Evolutionary conservation across 495 filamentous ascomycete species (phyloP).

Genomic region (Talaromyces borbonicus): DNA sequence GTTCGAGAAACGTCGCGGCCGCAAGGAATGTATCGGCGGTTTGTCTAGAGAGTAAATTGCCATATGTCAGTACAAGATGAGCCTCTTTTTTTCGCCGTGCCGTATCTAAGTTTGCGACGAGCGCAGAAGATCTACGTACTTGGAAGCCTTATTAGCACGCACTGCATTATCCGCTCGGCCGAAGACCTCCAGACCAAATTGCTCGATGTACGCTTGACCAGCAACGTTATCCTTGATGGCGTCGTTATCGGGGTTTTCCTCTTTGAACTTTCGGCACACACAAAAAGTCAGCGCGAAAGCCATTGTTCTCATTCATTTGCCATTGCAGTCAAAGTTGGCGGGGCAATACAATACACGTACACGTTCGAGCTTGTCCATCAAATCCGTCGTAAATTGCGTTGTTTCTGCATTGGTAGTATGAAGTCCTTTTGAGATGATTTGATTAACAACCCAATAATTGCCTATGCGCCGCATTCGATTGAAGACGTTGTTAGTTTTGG

Average conservation of each 20-base stretch:
- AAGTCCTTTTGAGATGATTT: conserved; percentile 70
- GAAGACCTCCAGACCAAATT: conserved; percentile 85
- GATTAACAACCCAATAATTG: conserved; percentile 87
- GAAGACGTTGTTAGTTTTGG: conserved; percentile 6
- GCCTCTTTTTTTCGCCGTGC: too few species aligned
- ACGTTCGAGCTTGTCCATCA: conserved; percentile 90
- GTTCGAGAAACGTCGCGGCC: conserved; percentile 81
- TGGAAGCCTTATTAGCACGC: conserved; percentile 73
- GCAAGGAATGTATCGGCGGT: conserved; percentile 90
- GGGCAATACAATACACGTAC: conserved; percentile 32
- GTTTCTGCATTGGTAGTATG: conserved; percentile 68
- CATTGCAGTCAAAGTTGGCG: background rate
- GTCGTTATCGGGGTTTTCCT: conserved; percentile 51
- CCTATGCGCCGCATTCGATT: conserved; percentile 47
- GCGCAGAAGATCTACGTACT: conserved; percentile 36
- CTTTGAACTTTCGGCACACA: conserved; percentile 73
- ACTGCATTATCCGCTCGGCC: conserved; percentile 72
- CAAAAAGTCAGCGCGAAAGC: too few species aligned
- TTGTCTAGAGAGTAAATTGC: conserved; percentile 47
- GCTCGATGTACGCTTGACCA: conserved; percentile 83
- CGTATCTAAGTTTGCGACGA: background rate
- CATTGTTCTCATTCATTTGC: background rate
- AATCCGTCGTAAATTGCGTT: conserved; percentile 61
- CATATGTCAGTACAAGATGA: conserved; percentile 14
- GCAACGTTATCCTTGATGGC: conserved; percentile 73